Conservation (phyloP, 805 yeast species). For the Yarrowia sp. region DNA sequence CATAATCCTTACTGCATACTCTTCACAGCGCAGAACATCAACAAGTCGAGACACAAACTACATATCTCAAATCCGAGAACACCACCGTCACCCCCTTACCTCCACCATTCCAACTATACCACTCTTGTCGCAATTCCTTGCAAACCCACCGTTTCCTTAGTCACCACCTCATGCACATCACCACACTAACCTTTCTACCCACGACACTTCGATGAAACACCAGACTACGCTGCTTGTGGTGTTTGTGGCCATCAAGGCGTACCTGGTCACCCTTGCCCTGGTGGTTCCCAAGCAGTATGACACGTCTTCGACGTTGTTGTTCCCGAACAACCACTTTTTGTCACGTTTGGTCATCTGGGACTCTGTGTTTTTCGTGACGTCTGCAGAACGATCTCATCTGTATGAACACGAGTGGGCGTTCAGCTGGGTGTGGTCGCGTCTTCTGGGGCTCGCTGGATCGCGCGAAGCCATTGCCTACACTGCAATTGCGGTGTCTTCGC, state of each 20-base stretch:
- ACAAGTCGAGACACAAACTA: no score
- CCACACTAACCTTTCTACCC: neutral
- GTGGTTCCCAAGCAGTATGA: conserved; percentile 28
- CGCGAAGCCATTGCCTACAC: conserved; percentile 49
- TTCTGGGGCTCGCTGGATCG: conserved; percentile 43
- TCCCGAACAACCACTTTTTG: conserved; percentile 9
- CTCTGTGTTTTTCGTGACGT: conserved; percentile 72
- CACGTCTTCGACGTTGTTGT: conserved; percentile 22
- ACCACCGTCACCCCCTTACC: no score
- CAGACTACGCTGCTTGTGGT: conserved; percentile 9
- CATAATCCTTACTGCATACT: no score
- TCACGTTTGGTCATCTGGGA: conserved; percentile 77
- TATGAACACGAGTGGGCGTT: conserved; percentile 94
- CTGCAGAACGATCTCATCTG: conserved; percentile 58
- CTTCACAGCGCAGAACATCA: no score
- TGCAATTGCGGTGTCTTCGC: conserved; percentile 60
- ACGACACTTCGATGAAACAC: conserved; percentile 5
- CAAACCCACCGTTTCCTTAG: no score
- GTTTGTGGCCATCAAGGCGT: conserved; percentile 23
- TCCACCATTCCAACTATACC: neutral
- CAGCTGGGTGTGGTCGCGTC: conserved; percentile 75
- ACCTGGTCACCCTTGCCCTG: conserved; percentile 11
- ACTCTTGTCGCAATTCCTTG: neutral
- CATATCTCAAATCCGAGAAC: no score
- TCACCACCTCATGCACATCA: neutral